Evolutionary conservation across 2,329 filamentous ascomycete genomes (phyloP), one percentile per base, ranked within the genome.

Genomic region (Epichloe coenophiala): DNA sequence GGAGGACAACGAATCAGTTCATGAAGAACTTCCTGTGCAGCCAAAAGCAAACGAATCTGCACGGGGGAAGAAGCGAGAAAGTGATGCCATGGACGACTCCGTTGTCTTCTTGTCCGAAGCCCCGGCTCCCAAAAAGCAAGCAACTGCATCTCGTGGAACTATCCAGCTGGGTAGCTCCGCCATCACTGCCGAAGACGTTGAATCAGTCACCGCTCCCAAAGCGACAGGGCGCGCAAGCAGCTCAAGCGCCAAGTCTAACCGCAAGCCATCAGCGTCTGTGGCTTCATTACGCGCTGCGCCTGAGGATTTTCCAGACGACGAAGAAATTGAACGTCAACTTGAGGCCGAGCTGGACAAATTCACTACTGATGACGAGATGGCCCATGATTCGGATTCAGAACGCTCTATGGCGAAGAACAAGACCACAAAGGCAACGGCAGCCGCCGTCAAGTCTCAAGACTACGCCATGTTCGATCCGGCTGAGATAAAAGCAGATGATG

Each of bases 291-390:
- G 62, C 37, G 61, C 59, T 3, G 63, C 68, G 5, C 60, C 70
- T n/a, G 66, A 66, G 15, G 64, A 65, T 4, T 65, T 77, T 11
- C 74, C 76, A 0, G 72, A 79, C 50, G 81, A 86, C 53, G 77
- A 80, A 1, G 82, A 85, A 55, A 75, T 86, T 38, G 80, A 87
- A 48, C 75, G 76, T 21, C 78, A 79, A 46, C 68, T 87, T 1
- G 76, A 84, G 58, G 80, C 77, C 2, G 83, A 84, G 51, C 71
- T 86, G 9, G 77, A 83, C 42, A 69, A 72, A 33, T 76, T 73
- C 1, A 60, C 76, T 27, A 74, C 71, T 2, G 75, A 81, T 33
- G 73, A 76, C 13, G 77, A 72, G 36, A 63, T 72, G 7, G 66
- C 65, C 4, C 65, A 67, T 5, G 69, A 75, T 51, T 75, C 70